Conservation (phyloP, 2,329 filamentous ascomycete species). For the Fusarium citri region DNA sequence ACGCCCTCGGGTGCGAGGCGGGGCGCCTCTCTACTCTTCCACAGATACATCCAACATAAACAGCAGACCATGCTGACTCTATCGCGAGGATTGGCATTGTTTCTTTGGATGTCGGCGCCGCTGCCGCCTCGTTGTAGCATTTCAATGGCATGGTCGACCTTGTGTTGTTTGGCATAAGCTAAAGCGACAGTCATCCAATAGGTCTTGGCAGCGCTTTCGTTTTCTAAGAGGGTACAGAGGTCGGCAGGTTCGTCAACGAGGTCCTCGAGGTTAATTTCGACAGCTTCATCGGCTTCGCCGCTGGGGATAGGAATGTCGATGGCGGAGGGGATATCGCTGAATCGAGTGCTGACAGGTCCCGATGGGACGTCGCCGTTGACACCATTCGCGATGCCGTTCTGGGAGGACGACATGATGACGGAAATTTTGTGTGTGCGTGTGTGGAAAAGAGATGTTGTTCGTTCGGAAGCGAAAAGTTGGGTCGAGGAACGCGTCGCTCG, state of each 20-base stretch:
- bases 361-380: constrained; percentile 53
- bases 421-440: constrained; percentile 2
- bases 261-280: constrained; percentile 93
- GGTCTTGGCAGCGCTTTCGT: constrained; percentile 88
- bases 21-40: constrained; percentile 85
- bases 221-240: constrained; percentile 93
- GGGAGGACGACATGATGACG: constrained; percentile 54
- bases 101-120: constrained; percentile 75
- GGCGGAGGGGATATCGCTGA: constrained; percentile 72
- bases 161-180: constrained; percentile 95
- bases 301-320: constrained; percentile 75
- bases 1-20: constrained; percentile 71
- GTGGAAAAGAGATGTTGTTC: constrained; percentile 17
- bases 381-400: constrained; percentile 60
- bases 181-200: constrained; percentile 99
- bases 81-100: constrained; percentile 80
- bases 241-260: constrained; percentile 94
- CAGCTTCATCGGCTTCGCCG: constrained; percentile 76
- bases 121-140: constrained; percentile 79
- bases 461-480: constrained; percentile 28
- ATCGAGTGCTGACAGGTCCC: constrained; percentile 64
- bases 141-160: constrained; percentile 85
- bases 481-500: constrained; percentile 48
- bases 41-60: constrained; percentile 90
- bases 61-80: constrained; percentile 86